Evolutionary conservation across 2,329 filamentous ascomycete genomes (phyloP).

Genomic region (Venturia oleaginea): DNA sequence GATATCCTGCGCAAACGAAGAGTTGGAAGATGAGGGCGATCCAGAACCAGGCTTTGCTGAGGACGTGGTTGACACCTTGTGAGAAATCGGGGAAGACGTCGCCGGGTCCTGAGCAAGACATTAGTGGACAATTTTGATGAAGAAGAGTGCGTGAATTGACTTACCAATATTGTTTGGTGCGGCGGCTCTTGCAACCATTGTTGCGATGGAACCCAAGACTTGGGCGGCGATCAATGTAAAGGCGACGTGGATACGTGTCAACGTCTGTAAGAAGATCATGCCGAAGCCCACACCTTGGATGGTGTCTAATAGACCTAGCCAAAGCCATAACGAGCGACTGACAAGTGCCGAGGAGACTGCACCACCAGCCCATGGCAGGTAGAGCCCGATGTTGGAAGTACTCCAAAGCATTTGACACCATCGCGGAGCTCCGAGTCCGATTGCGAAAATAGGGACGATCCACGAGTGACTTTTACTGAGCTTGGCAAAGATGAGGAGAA

Average conservation of each 20-base stretch:
- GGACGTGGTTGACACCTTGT: slow-evolving; percentile 29
- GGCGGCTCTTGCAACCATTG: slow-evolving; percentile 51
- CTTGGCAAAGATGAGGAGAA: slow-evolving; percentile 43
- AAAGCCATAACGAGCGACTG: slow-evolving; percentile 53
- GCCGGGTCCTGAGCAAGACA: slow-evolving; percentile 34
- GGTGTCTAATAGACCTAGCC: slow-evolving; percentile 57
- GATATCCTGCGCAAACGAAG: slow-evolving; percentile 48
- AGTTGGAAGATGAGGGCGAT: slow-evolving; percentile 49
- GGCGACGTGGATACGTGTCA: slow-evolving; percentile 56
- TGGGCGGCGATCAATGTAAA: slow-evolving; percentile 54
- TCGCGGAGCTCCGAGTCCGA: slow-evolving; percentile 55
- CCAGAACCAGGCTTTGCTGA: slow-evolving; percentile 48
- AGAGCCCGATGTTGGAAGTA: slow-evolving; percentile 50
- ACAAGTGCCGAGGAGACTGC: slow-evolving; percentile 46
- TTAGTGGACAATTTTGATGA: neutral
- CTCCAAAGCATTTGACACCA: slow-evolving; percentile 63
- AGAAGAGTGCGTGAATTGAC: neutral
- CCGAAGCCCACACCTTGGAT: slow-evolving; percentile 59
- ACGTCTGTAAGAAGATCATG: slow-evolving; percentile 57
- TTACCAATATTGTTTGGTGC: slow-evolving; percentile 50
- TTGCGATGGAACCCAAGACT: slow-evolving; percentile 52
- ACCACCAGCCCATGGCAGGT: slow-evolving; percentile 53
- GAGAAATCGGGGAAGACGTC: slow-evolving; percentile 54
- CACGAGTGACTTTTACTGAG: slow-evolving; percentile 54
- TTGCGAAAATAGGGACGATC: slow-evolving; percentile 59